Evolutionary conservation across 495 filamentous ascomycete genomes (phyloP).

Genomic region (Penicillium crystallinum): DNA sequence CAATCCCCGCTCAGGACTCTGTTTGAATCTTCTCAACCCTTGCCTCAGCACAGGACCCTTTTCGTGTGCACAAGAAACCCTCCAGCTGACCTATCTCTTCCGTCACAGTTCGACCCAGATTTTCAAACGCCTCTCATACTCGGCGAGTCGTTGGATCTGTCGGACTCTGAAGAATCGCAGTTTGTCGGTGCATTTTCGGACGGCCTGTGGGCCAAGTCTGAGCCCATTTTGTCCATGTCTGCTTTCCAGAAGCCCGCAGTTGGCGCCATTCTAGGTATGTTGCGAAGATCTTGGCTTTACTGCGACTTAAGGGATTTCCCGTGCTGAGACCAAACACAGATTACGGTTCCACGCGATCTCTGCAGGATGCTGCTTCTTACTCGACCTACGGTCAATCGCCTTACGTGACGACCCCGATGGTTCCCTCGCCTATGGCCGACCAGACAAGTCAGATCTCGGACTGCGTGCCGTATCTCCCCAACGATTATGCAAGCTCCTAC

Average conservation of each 20-base stretch:
- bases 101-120: conserved; percentile 38
- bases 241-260: conserved; percentile 42
- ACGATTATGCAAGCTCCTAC: conserved; percentile 42
- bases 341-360: conserved; percentile 39
- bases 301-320: background rate
- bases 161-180: conserved; percentile 45
- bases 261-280: conserved; percentile 41
- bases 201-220: conserved; percentile 51
- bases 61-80: conserved; percentile 7
- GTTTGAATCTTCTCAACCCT: conserved; percentile 17
- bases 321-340: conserved; percentile 24
- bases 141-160: conserved; percentile 50
- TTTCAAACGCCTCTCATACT: conserved; percentile 50
- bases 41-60: conserved; percentile 4
- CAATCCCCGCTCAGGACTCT: conserved; percentile 13
- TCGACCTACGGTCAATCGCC: conserved; percentile 39
- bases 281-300: no score
- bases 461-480: conserved; percentile 41
- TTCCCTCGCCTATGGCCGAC: conserved; percentile 43
- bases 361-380: conserved; percentile 44
- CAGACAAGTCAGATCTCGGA: conserved; percentile 44
- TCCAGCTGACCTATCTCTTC: conserved; percentile 20
- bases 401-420: conserved; percentile 41
- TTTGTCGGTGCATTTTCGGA: conserved; percentile 44
- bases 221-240: conserved; percentile 51